Base-by-base conservation (phyloP, 441 rosid genomes). In the Populus hybrid region DNA sequence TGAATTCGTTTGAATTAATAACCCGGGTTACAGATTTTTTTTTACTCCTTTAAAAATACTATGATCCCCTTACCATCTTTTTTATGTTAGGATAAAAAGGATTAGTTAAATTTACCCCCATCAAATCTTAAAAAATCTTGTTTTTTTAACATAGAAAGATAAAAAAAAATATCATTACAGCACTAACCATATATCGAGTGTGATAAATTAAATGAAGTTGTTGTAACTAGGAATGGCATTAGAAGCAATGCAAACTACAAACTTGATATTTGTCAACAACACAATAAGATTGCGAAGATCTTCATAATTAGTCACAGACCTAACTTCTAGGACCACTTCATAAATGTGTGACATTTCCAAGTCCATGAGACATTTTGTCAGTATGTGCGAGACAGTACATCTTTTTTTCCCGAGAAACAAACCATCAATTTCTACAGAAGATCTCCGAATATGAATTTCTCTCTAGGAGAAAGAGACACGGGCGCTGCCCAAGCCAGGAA, bases 291-390 rank as follows among this genome's bases (percentile, higher is more conserved):
- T 21, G 32, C 11, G 26, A 7, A 63, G 32, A 65, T 50, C 6
- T 69, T 32, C 6, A 2, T 9, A 59, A 65, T 66, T n/a, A 71
- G n/a, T 72, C 26, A 46, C 26, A 4, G 0, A 42, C 76, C 69
- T 11, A 73, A 34, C 50, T n/a, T 46, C 23, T 0, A 20, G 83
- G 81, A 77, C 83, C 83, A 65, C 78, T 8, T 40, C 23, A 69
- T 57, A 35, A 57, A 57, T 35, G 20, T 2, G 28, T 63, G 64
- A 40, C 36, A 38, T 10, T 20, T 63, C 21, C 6, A 64, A 40
- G 61, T 42, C 69, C 38, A 21, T 11, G 63, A 42, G 3, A 20
- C 1, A 26, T 70, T 72, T 70, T 70, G 79, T 76, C 73, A 34
- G 26, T 34, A 69, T 57, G 32, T 11, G 72, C 8, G 35, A 72